Evolutionary conservation across 208 protist genomes (phyloP).

Genomic region (Herpetomonas samuelpessoai): DNA sequence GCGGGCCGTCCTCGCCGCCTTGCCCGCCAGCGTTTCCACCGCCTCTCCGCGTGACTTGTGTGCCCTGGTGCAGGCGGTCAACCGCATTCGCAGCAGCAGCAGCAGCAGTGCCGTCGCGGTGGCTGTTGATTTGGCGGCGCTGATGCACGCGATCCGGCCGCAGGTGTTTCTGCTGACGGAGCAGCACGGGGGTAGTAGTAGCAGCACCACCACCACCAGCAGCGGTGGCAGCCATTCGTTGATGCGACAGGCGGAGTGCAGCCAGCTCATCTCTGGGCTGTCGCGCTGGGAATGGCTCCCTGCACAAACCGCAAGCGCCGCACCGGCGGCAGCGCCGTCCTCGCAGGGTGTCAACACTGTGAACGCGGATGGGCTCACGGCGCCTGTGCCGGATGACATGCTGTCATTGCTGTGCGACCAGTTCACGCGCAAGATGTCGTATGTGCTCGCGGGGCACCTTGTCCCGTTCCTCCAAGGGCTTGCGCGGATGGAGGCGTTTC

Average conservation of each 20-base stretch:
- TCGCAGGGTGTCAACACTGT: not conserved
- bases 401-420: constrained; percentile 63
- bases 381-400: constrained; percentile 39
- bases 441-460: constrained; percentile 50
- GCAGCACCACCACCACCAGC: too few species aligned
- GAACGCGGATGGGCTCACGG: not conserved
- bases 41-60: constrained; percentile 44
- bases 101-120: constrained; percentile 10
- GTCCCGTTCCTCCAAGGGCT: constrained; percentile 57
- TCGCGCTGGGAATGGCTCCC: constrained; percentile 38
- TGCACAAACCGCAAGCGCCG: not conserved
- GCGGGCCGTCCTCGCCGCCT: too few species aligned
- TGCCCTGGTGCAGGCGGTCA: constrained; percentile 37
- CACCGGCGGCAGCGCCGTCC: not conserved
- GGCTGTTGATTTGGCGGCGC: constrained; percentile 13
- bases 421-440: constrained; percentile 48
- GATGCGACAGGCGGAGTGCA: constrained; percentile 62
- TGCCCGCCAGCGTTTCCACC: not conserved
- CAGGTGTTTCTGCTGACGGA: constrained; percentile 47
- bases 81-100: constrained; percentile 23
- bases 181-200: constrained; percentile 25
- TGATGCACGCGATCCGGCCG: constrained; percentile 49
- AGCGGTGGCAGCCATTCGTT: too few species aligned
- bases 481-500: constrained; percentile 9
- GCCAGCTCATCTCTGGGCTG: constrained; percentile 43